phyloP scores from a whole-genome alignment of 352 stramenopile genomes.

The Phytophthora macrochlamydospora region DNA sequence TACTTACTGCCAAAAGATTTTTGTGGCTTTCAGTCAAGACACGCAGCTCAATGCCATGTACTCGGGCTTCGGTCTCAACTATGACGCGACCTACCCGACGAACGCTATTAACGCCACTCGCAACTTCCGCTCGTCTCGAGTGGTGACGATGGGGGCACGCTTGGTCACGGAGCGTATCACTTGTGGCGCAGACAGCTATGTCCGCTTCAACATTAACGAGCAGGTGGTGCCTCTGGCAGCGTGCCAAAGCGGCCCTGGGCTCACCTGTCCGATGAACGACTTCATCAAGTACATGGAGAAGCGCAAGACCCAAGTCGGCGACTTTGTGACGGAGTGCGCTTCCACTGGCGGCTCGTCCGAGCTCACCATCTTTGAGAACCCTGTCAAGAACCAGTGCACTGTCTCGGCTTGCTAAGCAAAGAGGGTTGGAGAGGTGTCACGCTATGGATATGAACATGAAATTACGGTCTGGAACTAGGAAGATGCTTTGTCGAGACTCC shows the following conservation, averaged over 20 bases:
- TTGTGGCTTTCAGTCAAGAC: constrained; percentile 57
- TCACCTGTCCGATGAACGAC: constrained; percentile 51
- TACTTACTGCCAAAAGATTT: constrained; percentile 58
- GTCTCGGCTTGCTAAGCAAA: too few species aligned
- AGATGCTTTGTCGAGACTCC: too few species aligned
- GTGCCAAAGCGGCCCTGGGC: constrained; percentile 50
- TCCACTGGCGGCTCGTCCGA: constrained; percentile 41
- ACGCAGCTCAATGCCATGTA: constrained; percentile 60
- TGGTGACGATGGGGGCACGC: constrained; percentile 47
- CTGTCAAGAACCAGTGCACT: constrained; percentile 46
- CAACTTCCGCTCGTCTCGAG: constrained; percentile 51
- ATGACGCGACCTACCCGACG: constrained; percentile 48
- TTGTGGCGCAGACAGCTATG: constrained; percentile 42
- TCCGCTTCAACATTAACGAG: constrained; percentile 59
- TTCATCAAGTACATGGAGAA: constrained; percentile 45
- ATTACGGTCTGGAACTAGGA: too few species aligned
- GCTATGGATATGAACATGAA: too few species aligned
- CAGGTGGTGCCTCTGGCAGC: constrained; percentile 45
- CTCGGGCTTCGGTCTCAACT: constrained; percentile 47
- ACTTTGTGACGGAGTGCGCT: constrained; percentile 50
- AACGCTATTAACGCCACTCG: constrained; percentile 37
- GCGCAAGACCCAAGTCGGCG: constrained; percentile 42
- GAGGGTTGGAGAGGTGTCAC: too few species aligned
- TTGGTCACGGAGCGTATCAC: constrained; percentile 55
- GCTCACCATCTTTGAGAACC: constrained; percentile 51